Base-by-base conservation (phyloP, 1,284 basidiomycete genomes). In the Butyriboletus appendiculatus region DNA sequence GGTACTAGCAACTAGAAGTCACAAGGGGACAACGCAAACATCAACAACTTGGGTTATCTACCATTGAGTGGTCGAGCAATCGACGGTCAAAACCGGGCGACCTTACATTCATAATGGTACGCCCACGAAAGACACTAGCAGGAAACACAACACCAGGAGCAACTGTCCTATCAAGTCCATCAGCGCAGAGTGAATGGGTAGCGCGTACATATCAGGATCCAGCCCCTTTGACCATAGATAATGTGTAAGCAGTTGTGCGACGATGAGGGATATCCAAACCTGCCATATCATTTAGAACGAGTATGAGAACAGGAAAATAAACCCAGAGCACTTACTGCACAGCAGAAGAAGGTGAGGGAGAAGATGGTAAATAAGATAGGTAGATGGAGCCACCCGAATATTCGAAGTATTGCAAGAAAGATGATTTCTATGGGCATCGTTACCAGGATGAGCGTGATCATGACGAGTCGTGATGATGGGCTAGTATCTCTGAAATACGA, bases 131-230 rank as follows among this genome's bases (percentile, higher is more conserved):
- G 75, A 71, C 2, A 86, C 86, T 42, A 90, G 71, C 68, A 86
- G 81, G 61, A 89, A 92, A 65, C 87, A 90, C 2, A 82, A 63
- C 4, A 89, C 88, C 6, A 98, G 83, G 18, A 97, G 73, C 10
- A 90, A 70, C 71, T 98, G 95, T 9, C 94, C 94, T n/a, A 93
- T 73, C 45, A 98, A 85, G 70, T 99, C 96, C 73, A 98, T 88
- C 35, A 94, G 69, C 0, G 94, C 90, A 2, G 92, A 94, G 60
- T 97, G 92, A 37, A 96, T 84, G 3, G 96, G 96, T 18, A 98
- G 76, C 2, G 94, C 94, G 70, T 98, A 97, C 72, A 91, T 90
- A 71, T 97, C 95, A 12, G 96, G 96, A 69, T 98, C 96, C 45
- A 89, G 81, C 37, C 86, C 80, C 54, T 79, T 82, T 22, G 81